Percentiles rank a stretch among this genome's conserved stretches.
phyloP scores from a whole-genome alignment of 306 rosid species.

The Mucuna pruriens region DNA sequence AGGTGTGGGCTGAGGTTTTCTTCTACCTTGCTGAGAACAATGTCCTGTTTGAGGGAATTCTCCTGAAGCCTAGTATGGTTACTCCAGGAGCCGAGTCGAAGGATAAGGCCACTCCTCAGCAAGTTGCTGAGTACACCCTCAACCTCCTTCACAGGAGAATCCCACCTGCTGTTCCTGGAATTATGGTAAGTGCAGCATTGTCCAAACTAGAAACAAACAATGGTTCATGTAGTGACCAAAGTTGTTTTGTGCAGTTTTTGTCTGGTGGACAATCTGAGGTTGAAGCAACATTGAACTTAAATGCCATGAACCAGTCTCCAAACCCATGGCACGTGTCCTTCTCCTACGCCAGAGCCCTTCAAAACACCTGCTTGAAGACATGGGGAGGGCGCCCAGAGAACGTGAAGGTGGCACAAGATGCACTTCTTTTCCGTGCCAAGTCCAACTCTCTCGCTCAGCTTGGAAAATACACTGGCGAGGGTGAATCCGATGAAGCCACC shows the following conservation, averaged over 20 bases:
- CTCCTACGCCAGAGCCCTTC: constrained; percentile 98
- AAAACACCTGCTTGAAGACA: constrained; percentile 87
- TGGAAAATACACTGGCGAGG: constrained; percentile 93
- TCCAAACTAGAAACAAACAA: neutral
- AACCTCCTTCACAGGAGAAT: constrained; percentile 82
- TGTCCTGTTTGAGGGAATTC: constrained; percentile 87
- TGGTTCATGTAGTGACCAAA: constrained; percentile 15
- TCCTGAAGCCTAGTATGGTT: constrained; percentile 98
- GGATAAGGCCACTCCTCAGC: constrained; percentile 74
- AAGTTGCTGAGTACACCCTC: constrained; percentile 87
- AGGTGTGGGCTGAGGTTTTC: constrained; percentile 98
- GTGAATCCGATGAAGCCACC: constrained; percentile 91
- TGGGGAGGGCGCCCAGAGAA: constrained; percentile 95
- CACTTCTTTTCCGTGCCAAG: constrained; percentile 77
- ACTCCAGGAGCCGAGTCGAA: constrained; percentile 94
- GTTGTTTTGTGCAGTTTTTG: constrained; percentile 64
- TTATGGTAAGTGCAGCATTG: constrained; percentile 61
- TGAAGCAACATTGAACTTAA: constrained; percentile 94
- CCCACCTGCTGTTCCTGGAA: constrained; percentile 97
- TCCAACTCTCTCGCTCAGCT: constrained; percentile 95
- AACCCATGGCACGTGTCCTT: constrained; percentile 99
- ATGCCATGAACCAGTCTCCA: constrained; percentile 77
- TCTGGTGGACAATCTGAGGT: constrained; percentile 99
- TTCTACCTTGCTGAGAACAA: constrained; percentile 93
- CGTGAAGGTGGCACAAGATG: constrained; percentile 85